A percentile compares a stretch with the other conserved stretches of the same genome.
Evolutionary conservation across 2,329 filamentous ascomycete genomes (phyloP).

Genomic region (Monosporascus sp.): DNA sequence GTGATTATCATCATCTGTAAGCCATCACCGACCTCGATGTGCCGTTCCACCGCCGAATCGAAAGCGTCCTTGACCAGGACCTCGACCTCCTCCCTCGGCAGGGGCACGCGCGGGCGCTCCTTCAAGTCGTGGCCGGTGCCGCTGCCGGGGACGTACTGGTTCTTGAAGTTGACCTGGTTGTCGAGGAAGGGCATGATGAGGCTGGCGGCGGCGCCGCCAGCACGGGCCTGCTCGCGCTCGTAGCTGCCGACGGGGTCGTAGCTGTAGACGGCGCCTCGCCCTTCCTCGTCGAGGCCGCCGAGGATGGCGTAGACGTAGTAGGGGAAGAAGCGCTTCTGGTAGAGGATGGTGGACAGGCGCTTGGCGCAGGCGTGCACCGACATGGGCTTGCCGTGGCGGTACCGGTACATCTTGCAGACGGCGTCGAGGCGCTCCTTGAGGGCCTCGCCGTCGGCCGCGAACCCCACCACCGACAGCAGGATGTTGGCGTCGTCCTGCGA

Average conservation of each 20-base stretch:
- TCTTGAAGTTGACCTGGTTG: slow-evolving; percentile 99
- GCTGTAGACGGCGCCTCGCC: slow-evolving; percentile 88
- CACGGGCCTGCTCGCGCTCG: slow-evolving; percentile 92
- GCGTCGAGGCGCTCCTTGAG: slow-evolving; percentile 90
- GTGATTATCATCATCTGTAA: slow-evolving; percentile 95
- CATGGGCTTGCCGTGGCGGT: slow-evolving; percentile 97
- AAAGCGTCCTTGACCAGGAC: slow-evolving; percentile 94
- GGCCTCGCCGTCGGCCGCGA: slow-evolving; percentile 89
- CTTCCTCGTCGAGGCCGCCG: slow-evolving; percentile 89
- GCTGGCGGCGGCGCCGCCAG: slow-evolving; percentile 84
- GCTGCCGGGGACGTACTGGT: slow-evolving; percentile 87
- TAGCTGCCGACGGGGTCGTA: slow-evolving; percentile 98
- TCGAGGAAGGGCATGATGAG: slow-evolving; percentile 99
- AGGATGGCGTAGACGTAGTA: slow-evolving; percentile 97
- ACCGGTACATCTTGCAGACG: slow-evolving; percentile 97
- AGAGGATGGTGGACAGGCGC: slow-evolving; percentile 89
- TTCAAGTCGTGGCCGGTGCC: slow-evolving; percentile 76
- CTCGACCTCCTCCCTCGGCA: slow-evolving; percentile 71
- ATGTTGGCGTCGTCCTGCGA: slow-evolving; percentile 81
- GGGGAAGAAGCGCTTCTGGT: slow-evolving; percentile 97
- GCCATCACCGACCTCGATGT: slow-evolving; percentile 97
- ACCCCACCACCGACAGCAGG: slow-evolving; percentile 89
- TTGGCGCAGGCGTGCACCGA: slow-evolving; percentile 90
- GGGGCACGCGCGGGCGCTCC: slow-evolving; percentile 63
- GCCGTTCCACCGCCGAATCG: slow-evolving; percentile 94